phyloP scores from a whole-genome alignment of 116 monocot genomes.

The Papilionanthe hybrid region DNA sequence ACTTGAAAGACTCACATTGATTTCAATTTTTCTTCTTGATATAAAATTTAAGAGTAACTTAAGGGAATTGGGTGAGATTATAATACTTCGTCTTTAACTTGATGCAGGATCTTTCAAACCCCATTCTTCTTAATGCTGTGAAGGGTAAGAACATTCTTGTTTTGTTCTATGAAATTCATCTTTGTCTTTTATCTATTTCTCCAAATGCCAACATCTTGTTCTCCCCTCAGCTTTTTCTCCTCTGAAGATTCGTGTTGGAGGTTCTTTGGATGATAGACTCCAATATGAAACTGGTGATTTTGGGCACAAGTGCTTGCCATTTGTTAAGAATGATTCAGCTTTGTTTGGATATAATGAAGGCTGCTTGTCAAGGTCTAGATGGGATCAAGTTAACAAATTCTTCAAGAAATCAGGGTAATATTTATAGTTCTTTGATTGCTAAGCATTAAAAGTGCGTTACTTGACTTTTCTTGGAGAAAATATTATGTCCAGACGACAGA shows the following conservation, averaged over 20 bases:
- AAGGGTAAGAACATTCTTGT: constrained; percentile 38
- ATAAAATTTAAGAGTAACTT: no score
- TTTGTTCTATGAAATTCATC: background rate
- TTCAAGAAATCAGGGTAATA: constrained; percentile 64
- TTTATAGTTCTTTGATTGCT: no score
- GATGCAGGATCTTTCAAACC: constrained; percentile 65
- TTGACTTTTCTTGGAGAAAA: no score
- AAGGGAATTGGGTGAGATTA: background rate
- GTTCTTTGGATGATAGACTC: constrained; percentile 80
- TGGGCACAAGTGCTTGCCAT: constrained; percentile 39
- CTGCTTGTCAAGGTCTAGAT: constrained; percentile 72
- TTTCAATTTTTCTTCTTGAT: no score
- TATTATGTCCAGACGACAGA: no score
- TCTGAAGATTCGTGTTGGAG: constrained; percentile 70
- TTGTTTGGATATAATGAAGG: constrained; percentile 75
- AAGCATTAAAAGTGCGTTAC: background rate
- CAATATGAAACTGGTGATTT: constrained; percentile 44
- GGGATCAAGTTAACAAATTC: constrained; percentile 88
- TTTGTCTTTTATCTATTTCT: background rate
- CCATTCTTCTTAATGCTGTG: constrained; percentile 59
- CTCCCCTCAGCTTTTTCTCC: constrained; percentile 67
- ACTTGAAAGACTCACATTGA: no score
- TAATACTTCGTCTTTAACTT: constrained; percentile 28
- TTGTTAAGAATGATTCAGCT: constrained; percentile 51
- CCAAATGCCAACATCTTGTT: background rate